phyloP scores from a whole-genome alignment of 768 basidiomycete species.

The Sistotremastrum suecicum region DNA sequence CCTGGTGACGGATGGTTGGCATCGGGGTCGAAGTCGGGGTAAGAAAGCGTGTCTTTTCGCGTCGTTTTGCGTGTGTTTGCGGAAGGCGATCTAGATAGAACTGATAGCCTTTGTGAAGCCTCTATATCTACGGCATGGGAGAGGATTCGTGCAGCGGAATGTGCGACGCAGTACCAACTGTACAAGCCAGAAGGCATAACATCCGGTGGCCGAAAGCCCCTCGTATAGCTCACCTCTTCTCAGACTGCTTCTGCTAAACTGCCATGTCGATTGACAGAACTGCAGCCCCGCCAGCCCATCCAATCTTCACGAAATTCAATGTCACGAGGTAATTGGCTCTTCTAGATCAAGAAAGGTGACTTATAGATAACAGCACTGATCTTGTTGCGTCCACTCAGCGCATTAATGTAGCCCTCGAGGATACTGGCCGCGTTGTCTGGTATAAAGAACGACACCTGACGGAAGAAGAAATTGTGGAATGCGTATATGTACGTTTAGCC shows the following conservation, averaged over 20 bases:
- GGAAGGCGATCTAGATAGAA: too few relatives aligned
- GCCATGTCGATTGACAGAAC: too few relatives aligned
- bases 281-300: too few relatives aligned
- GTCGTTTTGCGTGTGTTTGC: too few relatives aligned
- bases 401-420: conserved; percentile 47
- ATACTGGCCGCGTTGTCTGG: conserved; percentile 47
- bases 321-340: too few relatives aligned
- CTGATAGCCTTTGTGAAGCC: conserved; percentile 17
- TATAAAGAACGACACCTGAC: conserved; percentile 69
- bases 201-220: too few relatives aligned
- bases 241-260: too few relatives aligned
- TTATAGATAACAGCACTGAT: conserved; percentile 38
- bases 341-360: too few relatives aligned
- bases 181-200: conserved; percentile 56
- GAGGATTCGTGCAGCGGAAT: conserved; percentile 45
- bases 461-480: conserved; percentile 64
- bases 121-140: conserved; percentile 48
- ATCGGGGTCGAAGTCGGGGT: not conserved
- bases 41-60: not conserved
- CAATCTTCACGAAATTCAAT: too few relatives aligned
- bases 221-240: too few relatives aligned
- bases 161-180: conserved; percentile 59
- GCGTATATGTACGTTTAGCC: conserved; percentile 42
- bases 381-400: conserved; percentile 50
- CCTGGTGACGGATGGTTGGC: conserved; percentile 1